These are phyloP conservation scores for Luzula sylvatica DNA, from an alignment of 176 grass and related monocot genomes.

Conservation along the genomic window DNA sequence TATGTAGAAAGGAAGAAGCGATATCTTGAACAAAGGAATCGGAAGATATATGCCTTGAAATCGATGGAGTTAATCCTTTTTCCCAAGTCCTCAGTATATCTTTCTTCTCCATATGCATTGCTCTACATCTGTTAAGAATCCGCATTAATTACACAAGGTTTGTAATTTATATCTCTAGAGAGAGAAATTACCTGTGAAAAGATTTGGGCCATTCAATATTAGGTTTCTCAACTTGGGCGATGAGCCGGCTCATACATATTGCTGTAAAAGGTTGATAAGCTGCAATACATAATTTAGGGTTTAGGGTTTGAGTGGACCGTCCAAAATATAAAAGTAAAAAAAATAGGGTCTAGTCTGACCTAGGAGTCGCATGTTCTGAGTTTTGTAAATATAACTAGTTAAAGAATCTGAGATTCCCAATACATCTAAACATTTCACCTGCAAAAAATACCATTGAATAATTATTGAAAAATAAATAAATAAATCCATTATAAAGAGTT, in stretches of 20 bases:
- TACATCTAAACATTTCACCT: conserved; percentile 80
- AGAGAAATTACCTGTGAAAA: conserved; percentile 51
- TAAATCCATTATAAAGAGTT: not conserved
- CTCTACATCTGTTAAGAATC: conserved; percentile 42
- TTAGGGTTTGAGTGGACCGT: not conserved
- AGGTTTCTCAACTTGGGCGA: conserved; percentile 92
- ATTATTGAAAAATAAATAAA: conserved; percentile 1
- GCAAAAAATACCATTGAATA: conserved; percentile 20
- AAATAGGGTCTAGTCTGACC: conserved; percentile 36
- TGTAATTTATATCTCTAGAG: not conserved
- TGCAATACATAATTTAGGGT: conserved; percentile 30
- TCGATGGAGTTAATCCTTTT: conserved; percentile 58
- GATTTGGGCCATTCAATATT: conserved; percentile 95
- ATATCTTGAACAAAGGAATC: conserved; percentile 73
- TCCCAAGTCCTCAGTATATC: conserved; percentile 70
- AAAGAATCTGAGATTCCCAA: conserved; percentile 80
- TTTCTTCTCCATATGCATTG: conserved; percentile 76
- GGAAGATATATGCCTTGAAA: conserved; percentile 79
- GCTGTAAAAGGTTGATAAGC: conserved; percentile 82
- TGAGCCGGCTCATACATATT: conserved; percentile 60
- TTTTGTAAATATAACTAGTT: conserved; percentile 61
- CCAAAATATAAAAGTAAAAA: conserved; percentile 14
- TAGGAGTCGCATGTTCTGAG: conserved; percentile 69
- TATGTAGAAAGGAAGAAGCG: conserved; percentile 73
- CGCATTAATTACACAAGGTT: conserved; percentile 10